phyloP scores from a whole-genome alignment of 306 rosid genomes.

The Coriaria nepalensis region DNA sequence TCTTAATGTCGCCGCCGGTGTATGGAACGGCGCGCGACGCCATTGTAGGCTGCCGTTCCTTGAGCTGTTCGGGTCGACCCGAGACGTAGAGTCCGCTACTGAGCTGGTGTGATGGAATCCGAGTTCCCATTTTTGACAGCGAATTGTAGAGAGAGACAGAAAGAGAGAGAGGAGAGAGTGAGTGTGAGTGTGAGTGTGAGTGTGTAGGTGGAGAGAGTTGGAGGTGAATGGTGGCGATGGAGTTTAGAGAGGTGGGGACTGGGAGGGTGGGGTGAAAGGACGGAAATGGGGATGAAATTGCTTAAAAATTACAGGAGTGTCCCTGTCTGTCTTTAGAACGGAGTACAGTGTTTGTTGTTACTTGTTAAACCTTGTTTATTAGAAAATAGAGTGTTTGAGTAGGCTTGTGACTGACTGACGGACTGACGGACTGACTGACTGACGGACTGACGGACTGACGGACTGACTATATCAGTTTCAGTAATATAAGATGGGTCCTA shows the following conservation, averaged over 20 bases:
- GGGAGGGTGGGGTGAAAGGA: conserved; percentile 20
- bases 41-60: conserved; percentile 79
- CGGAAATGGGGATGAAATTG: conserved; percentile 29
- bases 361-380: not conserved
- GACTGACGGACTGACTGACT: too few relatives aligned
- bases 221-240: conserved; percentile 15
- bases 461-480: too few relatives aligned
- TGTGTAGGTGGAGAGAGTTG: conserved; percentile 5
- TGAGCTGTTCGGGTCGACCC: conserved; percentile 72
- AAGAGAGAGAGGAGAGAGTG: conserved; percentile 8
- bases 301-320: conserved; percentile 25
- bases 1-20: conserved; percentile 92
- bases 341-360: conserved; percentile 1
- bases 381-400: too few relatives aligned
- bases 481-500: too few relatives aligned
- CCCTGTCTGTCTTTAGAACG: conserved; percentile 11
- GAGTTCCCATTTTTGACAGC: conserved; percentile 44
- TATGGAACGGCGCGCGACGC: conserved; percentile 72
- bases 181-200: conserved; percentile 6
- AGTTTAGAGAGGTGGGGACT: conserved; percentile 5
- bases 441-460: too few relatives aligned
- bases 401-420: too few relatives aligned
- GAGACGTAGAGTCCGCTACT: conserved; percentile 84
- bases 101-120: conserved; percentile 84
- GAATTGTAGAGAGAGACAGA: not conserved